Evolutionary conservation across 805 yeast species (phyloP), one percentile per base, ranked within the genome.

Genomic region (Candida golubevii): DNA sequence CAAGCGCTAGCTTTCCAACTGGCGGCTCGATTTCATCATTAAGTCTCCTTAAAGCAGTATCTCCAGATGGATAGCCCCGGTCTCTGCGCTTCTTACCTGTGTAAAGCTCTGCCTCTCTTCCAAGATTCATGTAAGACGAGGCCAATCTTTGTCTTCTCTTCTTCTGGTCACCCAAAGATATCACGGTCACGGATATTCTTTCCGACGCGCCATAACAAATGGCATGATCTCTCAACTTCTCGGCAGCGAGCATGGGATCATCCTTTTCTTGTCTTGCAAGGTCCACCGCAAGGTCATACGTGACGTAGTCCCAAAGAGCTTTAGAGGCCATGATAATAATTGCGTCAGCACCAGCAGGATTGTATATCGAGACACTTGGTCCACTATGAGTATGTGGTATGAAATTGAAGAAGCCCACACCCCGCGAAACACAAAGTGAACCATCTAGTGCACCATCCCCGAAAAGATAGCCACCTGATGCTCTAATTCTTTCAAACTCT

Each of bases 11-110:
- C 40, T 88, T 89, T 2, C 98, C 98, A 6, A 83, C 82, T 2
- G 99, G 99, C 2, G 99, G 97, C 8, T 85, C 82, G 46, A 93
- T 90, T 59, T 93, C 99, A 34, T 84, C 86, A 48, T 88, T 95
- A 43, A 89, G 70, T 57, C 95, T 79, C 55, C 96, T 80, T 53
- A 90, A 71, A 1, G 83, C 77, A 0, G 95, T 79, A 62, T 90
- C 97, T 40, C 83, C 88, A 14, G 71, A 60, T 8, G 73, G 63
- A 0, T 60, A 54, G 7, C 41, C 50, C 63, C 78, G 62, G 38
- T 75, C 83, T 57, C 79, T 70, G 39, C 58, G 51, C 35, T 79
- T 67, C 34, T 63, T 61, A 60, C 55, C 58, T 7, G 58, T 57
- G 44, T 72, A 57, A 26, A 65, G 46, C 53, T 67, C 72, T 14